Evolutionary conservation across 371 early-diverging fungal genomes (phyloP).

Genomic region (Lichtheimia ornata): DNA sequence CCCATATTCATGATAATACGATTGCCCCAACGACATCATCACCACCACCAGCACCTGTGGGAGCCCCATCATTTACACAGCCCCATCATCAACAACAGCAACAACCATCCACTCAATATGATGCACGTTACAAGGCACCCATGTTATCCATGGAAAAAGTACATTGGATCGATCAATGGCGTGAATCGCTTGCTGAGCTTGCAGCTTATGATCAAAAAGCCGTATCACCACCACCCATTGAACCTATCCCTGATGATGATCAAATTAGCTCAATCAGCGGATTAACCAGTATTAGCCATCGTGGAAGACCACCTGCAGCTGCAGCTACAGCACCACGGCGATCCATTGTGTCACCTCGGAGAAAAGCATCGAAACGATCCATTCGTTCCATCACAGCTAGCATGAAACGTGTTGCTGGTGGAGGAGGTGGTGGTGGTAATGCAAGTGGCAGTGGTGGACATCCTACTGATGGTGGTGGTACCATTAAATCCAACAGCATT

Average conservation of each 20-base stretch:
- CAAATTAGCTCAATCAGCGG: slow-evolving; percentile 34
- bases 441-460: not conserved
- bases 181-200: slow-evolving; percentile 44
- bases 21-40: not conserved
- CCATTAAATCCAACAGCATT: slow-evolving; percentile 20
- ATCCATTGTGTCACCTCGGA: slow-evolving; percentile 7
- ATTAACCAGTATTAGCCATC: slow-evolving; percentile 47
- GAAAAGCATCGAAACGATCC: slow-evolving; percentile 16
- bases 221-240: slow-evolving; percentile 44
- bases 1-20: not conserved
- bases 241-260: slow-evolving; percentile 48
- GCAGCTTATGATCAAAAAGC: slow-evolving; percentile 32
- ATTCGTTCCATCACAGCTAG: slow-evolving; percentile 3
- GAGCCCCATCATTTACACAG: not conserved
- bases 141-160: slow-evolving; percentile 38
- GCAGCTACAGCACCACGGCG: not conserved
- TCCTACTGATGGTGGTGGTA: not conserved
- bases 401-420: slow-evolving; percentile 3
- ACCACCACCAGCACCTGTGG: not conserved
- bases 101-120: slow-evolving; percentile 7
- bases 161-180: slow-evolving; percentile 49
- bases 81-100: not conserved
- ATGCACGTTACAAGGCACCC: slow-evolving; percentile 20
- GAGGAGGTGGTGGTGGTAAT: too few relatives aligned
- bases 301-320: slow-evolving; percentile 12